phyloP scores from a whole-genome alignment of 2,329 filamentous ascomycete species.

The Rutstroemia sp. region DNA sequence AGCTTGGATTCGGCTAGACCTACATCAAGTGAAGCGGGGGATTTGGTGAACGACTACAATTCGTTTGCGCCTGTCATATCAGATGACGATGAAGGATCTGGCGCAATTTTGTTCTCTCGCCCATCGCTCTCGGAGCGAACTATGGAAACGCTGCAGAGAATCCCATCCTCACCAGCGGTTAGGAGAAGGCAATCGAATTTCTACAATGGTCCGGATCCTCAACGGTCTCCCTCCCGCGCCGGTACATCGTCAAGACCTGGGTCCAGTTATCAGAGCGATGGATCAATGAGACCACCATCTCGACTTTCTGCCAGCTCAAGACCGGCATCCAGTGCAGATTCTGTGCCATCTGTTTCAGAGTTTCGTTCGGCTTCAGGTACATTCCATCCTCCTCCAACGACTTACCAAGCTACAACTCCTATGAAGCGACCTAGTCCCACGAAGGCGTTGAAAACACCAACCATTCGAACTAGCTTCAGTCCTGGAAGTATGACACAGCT shows the following conservation, averaged over 20 bases:
- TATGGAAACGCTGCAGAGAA: conserved; percentile 70
- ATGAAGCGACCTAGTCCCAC: conserved; percentile 29
- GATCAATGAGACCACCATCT: conserved; percentile 40
- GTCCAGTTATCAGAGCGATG: conserved; percentile 56
- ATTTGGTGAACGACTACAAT: conserved; percentile 1
- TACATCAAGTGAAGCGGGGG: conserved; percentile 10
- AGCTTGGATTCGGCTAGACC: neutral
- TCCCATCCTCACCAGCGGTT: conserved; percentile 70
- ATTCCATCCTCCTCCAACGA: conserved; percentile 37
- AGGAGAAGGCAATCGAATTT: conserved; percentile 63
- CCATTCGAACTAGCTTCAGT: conserved; percentile 17
- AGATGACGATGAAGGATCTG: conserved; percentile 1
- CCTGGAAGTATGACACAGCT: conserved; percentile 25
- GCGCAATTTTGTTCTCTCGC: conserved; percentile 11
- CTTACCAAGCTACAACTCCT: conserved; percentile 39
- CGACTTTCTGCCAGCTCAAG: conserved; percentile 44
- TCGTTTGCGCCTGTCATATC: conserved; percentile 1
- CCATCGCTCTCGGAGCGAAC: conserved; percentile 75
- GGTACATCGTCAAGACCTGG: conserved; percentile 21
- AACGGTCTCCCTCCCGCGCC: conserved; percentile 38
- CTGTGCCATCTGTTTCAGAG: conserved; percentile 31
- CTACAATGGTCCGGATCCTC: conserved; percentile 56
- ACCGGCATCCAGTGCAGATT: conserved; percentile 47
- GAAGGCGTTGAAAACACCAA: conserved; percentile 32
- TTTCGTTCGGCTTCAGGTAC: conserved; percentile 39